Conservation (phyloP, 164 flowering plant species). For the Piper betle region DNA sequence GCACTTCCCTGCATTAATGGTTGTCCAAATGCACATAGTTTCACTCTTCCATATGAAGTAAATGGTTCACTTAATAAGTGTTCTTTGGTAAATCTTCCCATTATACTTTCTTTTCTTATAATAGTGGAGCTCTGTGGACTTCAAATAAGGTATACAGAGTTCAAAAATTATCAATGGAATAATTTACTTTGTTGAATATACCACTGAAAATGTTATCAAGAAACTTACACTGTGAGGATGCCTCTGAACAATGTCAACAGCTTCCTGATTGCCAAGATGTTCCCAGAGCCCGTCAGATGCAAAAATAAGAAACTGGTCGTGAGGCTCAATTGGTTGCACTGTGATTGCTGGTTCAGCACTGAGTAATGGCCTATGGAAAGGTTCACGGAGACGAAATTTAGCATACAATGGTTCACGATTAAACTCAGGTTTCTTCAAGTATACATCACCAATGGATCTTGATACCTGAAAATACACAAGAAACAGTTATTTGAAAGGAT, state of each 20-base stretch:
- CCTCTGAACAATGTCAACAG: conserved; percentile 64
- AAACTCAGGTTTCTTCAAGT: conserved; percentile 70
- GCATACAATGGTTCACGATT: conserved; percentile 62
- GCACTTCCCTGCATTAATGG: conserved; percentile 60
- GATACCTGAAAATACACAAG: conserved; percentile 41
- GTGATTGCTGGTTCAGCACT: conserved; percentile 61
- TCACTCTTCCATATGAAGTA: background rate
- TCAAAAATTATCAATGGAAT: background rate
- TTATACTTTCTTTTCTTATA: no score
- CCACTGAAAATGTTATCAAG: no score
- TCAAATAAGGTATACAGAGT: no score
- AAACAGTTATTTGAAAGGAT: background rate
- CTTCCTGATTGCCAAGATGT: conserved; percentile 84
- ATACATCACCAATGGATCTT: conserved; percentile 91
- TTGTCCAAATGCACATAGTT: background rate
- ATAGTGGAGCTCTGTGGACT: no score
- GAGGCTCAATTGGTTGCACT: conserved; percentile 48
- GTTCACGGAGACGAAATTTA: conserved; percentile 55
- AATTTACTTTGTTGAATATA: background rate
- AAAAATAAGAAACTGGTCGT: conserved; percentile 75
- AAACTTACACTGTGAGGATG: conserved; percentile 56
- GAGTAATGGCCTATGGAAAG: conserved; percentile 67
- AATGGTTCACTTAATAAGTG: no score
- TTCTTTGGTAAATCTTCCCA: no score
- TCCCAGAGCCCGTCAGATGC: conserved; percentile 98